Evolutionary conservation across 257 asterid species (phyloP).

Genomic region (Plectranthus barbatus): DNA sequence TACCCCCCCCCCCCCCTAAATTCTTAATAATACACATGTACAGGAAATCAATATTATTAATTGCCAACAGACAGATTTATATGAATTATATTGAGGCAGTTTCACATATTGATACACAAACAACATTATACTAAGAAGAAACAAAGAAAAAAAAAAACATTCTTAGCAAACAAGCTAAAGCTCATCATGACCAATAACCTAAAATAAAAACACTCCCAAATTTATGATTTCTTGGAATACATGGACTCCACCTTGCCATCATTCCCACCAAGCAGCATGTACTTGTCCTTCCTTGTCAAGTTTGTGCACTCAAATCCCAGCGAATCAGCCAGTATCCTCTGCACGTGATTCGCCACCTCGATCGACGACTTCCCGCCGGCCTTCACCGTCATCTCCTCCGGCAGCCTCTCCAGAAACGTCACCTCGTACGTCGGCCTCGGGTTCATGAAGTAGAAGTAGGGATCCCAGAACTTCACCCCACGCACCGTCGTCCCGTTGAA

Average conservation of each 20-base stretch:
- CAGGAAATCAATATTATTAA: no score
- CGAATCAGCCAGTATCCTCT: slow-evolving; percentile 63
- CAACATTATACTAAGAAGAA: no score
- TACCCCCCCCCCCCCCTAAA: no score
- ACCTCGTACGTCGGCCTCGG: slow-evolving; percentile 78
- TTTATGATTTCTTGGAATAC: slow-evolving; percentile 52
- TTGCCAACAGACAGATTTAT: no score
- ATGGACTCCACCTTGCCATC: slow-evolving; percentile 98
- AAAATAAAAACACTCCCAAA: no score
- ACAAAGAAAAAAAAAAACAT: no score
- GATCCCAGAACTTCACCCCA: slow-evolving; percentile 86
- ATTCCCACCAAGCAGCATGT: slow-evolving; percentile 97
- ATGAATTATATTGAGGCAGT: no score
- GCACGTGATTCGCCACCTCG: slow-evolving; percentile 96
- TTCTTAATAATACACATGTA: no score
- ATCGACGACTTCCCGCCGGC: slow-evolving; percentile 78
- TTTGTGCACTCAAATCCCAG: slow-evolving; percentile 95
- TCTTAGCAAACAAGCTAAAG: no score
- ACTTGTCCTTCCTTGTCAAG: no score
- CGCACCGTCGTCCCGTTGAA: slow-evolving; percentile 80
- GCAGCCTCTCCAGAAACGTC: slow-evolving; percentile 64
- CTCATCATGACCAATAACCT: no score
- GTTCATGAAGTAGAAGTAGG: slow-evolving; percentile 83
- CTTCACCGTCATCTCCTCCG: slow-evolving; percentile 74
- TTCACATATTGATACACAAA: no score